Base-by-base conservation (phyloP, 2,329 filamentous ascomycete genomes). In the Penicillium italicum region DNA sequence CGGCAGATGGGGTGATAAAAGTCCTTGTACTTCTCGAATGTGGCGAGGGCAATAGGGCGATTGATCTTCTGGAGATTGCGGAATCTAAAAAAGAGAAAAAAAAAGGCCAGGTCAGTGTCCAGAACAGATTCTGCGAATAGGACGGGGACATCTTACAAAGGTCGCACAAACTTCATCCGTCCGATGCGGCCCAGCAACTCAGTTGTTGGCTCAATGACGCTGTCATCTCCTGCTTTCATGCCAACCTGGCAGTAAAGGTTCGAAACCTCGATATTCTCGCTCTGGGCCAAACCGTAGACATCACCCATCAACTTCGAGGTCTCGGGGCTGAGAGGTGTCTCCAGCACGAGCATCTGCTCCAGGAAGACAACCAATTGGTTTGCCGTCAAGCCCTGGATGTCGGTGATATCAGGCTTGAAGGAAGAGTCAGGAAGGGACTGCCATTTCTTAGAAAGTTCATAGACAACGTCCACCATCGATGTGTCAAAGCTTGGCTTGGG, bases 1-100 rank as follows among this genome's bases (percentile, higher is more conserved):
- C 85, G 84, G 72, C 92, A 97, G 65, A 97, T 97, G 2, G 94
- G 94, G 70, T 97, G 93, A 71, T 97, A 99, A 70, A 97, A 97
- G 60, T 91, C 87, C 74, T 83, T 89, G 72, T 96, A 88, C 81
- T 88, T 88, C 76, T 89, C 83, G 75, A 96, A 97, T 0, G 92
- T 96, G 71, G 85, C 79, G 50, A 93, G 74, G 0, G 94, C 93
- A 66, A 96, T 74, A 26, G 85, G 77, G 44, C 84, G 79, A 75
- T 97, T 87, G 37, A 89, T 84, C 71, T 86, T 85, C 67, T 88
- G 87, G 63, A 99, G 77, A 47, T 84, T 82, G 58, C 88, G 82
- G 77, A 88, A 79, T 59, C 73, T 75, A 31, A 3, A 33, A 9
- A 14, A 42, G 8, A 16, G 30, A 12, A 24, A 14, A 24, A 18